Evolutionary conservation across 2,329 filamentous ascomycete species (phyloP).

Genomic region (Arthrobotrys sinensis): DNA sequence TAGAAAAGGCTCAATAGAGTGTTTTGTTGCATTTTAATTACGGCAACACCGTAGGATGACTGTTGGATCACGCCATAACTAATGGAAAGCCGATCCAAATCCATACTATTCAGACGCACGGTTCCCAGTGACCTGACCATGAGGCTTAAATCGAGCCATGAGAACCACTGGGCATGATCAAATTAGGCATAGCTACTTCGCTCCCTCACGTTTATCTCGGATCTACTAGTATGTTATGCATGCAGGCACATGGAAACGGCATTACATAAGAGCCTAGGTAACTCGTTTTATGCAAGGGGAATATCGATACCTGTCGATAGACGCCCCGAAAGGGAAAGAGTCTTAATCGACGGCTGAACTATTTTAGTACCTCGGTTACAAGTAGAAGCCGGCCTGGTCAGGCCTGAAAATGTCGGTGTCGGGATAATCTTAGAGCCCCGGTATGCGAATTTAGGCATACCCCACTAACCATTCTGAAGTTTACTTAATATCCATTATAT

Average conservation of each 20-base stretch:
- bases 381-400: background rate
- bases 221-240: conserved; percentile 21
- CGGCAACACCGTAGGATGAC: conserved; percentile 3
- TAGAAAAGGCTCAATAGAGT: background rate
- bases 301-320: background rate
- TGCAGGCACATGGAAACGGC: conserved; percentile 4
- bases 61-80: background rate
- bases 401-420: background rate
- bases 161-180: background rate
- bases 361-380: conserved; percentile 5
- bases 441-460: background rate
- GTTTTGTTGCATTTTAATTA: conserved; percentile 15
- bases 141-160: conserved; percentile 15
- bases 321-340: background rate
- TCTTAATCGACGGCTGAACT: background rate
- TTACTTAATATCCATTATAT: background rate
- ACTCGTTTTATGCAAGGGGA: conserved; percentile 17
- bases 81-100: background rate
- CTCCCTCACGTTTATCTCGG: background rate
- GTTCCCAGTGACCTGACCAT: conserved; percentile 6
- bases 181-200: background rate
- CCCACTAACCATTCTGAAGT: background rate
- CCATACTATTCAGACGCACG: background rate
- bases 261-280: conserved; percentile 15
- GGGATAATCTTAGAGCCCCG: background rate